Conservation (phyloP, 371 early-diverging fungal species). For the Racocetra persica region DNA sequence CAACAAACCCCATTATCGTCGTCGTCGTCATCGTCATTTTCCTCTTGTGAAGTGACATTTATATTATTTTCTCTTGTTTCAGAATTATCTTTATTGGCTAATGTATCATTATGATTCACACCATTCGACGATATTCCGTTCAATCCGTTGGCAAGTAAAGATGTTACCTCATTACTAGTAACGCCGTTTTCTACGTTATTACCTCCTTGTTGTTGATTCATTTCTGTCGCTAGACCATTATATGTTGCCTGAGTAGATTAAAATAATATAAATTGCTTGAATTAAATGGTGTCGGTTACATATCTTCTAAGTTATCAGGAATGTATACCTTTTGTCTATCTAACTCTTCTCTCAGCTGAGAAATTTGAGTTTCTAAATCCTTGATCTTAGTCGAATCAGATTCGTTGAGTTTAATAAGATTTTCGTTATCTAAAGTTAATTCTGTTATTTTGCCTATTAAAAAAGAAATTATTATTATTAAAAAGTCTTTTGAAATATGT, state of each 20-base stretch:
- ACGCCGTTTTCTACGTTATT: not conserved
- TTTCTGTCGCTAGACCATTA: not conserved
- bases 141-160: not conserved
- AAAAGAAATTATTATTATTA: not conserved
- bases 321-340: constrained; percentile 23
- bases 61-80: too few species aligned
- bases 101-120: too few species aligned
- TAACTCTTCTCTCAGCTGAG: constrained; percentile 35
- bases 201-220: not conserved
- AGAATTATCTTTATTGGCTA: too few species aligned
- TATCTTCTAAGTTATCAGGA: too few species aligned
- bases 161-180: not conserved
- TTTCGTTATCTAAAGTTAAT: constrained; percentile 40
- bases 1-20: constrained; percentile 1
- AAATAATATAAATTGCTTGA: too few species aligned
- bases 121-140: not conserved
- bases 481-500: not conserved
- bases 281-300: too few species aligned
- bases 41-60: not conserved
- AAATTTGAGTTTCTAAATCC: constrained; percentile 24
- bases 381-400: constrained; percentile 34
- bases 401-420: constrained; percentile 43
- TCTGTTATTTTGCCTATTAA: not conserved
- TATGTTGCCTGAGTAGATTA: not conserved
- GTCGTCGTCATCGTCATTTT: not conserved